Conservation (phyloP, 2,329 filamentous ascomycete species). For the Neofusicoccum cordaticola region DNA sequence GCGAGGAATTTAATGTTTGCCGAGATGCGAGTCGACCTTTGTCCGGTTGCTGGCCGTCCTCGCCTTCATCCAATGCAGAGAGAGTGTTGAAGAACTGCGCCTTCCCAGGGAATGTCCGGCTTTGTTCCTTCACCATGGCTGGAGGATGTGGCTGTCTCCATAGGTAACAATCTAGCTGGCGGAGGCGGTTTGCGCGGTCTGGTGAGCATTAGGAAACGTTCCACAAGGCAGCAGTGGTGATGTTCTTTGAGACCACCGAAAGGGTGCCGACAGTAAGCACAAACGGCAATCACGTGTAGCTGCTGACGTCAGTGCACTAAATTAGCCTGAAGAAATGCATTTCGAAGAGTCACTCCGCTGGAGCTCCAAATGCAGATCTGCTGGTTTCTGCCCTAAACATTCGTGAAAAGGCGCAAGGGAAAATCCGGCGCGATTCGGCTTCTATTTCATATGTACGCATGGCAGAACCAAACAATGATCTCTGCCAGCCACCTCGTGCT, state of each 20-base stretch:
- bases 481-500: too few relatives aligned
- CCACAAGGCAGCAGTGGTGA: slow-evolving; percentile 2
- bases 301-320: too few relatives aligned
- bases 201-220: not conserved
- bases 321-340: too few relatives aligned
- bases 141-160: not conserved
- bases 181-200: not conserved
- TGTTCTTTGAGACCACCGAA: not conserved
- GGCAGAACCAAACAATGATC: too few relatives aligned
- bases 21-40: slow-evolving; percentile 23
- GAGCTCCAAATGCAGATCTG: too few relatives aligned
- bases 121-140: not conserved
- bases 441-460: too few relatives aligned
- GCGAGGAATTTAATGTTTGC: slow-evolving; percentile 14
- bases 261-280: not conserved
- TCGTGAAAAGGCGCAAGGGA: too few relatives aligned
- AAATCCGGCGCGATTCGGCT: too few relatives aligned
- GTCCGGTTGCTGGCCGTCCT: slow-evolving; percentile 22
- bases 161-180: not conserved
- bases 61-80: slow-evolving; percentile 21
- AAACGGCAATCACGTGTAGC: not conserved
- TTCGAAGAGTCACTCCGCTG: too few relatives aligned
- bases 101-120: slow-evolving; percentile 16
- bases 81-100: slow-evolving; percentile 23
- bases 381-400: too few relatives aligned